Conservation (phyloP, 352 stramenopile species). For the Phytophthora uliginosa region DNA sequence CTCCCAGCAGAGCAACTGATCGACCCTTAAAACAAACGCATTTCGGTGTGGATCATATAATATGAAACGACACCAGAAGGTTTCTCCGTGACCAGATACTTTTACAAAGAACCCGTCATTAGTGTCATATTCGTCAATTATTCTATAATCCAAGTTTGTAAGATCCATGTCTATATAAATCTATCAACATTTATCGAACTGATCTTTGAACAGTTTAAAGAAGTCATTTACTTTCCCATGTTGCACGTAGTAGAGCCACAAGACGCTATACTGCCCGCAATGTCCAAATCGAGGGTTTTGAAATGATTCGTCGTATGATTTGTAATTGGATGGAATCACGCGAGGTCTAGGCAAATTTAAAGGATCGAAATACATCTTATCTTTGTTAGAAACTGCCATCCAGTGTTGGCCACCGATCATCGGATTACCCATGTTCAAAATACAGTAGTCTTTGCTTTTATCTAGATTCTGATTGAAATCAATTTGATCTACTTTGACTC, state of each 20-base stretch:
- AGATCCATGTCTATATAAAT: neutral
- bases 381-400: neutral
- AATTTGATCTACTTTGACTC: slow-evolving; percentile 11
- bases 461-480: slow-evolving; percentile 3
- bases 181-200: neutral
- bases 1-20: neutral
- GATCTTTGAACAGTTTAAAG: neutral
- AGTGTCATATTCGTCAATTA: neutral
- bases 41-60: neutral
- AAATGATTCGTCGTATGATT: too few relatives aligned
- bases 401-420: neutral
- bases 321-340: too few relatives aligned
- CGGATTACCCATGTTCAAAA: neutral
- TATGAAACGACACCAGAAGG: neutral
- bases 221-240: too few relatives aligned
- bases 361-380: slow-evolving; percentile 2
- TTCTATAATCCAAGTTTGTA: neutral
- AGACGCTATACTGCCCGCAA: neutral
- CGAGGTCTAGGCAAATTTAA: neutral
- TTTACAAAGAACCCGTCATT: neutral
- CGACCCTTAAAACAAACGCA: neutral
- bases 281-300: slow-evolving; percentile 2
- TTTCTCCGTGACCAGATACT: neutral
- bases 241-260: slow-evolving; percentile 10
- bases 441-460: slow-evolving; percentile 8